Conservation (phyloP, 2,329 filamentous ascomycete genomes). For the Trichoderma lentiforme region DNA sequence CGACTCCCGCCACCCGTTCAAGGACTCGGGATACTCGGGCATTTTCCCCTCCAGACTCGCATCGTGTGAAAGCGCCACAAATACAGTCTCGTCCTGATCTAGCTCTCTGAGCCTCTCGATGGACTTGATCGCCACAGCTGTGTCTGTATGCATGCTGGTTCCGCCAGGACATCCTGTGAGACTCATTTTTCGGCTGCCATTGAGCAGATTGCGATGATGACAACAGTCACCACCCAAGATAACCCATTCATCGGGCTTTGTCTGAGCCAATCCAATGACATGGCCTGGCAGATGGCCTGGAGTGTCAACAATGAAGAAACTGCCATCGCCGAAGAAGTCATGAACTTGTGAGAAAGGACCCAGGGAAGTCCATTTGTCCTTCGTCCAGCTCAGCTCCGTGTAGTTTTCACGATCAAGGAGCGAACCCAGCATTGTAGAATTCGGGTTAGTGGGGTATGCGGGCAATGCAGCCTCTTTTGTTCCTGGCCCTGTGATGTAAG, state of each 20-base stretch:
- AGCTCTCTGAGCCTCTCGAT: not conserved
- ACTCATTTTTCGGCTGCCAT: not conserved
- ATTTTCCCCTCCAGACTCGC: not conserved
- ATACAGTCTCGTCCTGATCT: not conserved
- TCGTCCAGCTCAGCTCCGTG: not conserved
- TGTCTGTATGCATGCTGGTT: not conserved
- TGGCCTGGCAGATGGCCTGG: not conserved
- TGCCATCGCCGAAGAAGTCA: constrained; percentile 2
- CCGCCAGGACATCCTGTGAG: not conserved
- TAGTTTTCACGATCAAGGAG: not conserved
- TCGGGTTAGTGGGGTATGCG: not conserved
- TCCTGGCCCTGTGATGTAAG: not conserved
- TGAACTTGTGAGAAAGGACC: not conserved
- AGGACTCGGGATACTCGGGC: not conserved
- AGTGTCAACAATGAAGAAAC: not conserved
- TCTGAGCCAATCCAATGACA: not conserved
- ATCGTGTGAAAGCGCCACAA: not conserved
- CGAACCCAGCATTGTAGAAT: not conserved
- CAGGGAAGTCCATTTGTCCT: not conserved
- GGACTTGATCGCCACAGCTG: not conserved
- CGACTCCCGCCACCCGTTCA: not conserved
- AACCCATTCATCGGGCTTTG: not conserved
- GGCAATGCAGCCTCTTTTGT: not conserved
- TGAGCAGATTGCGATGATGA: not conserved
- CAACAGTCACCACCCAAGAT: not conserved